Percentiles rank a stretch among this genome's conserved stretches.
Conservation (phyloP, 352 stramenopile species). For the Pythium brachiatum region DNA sequence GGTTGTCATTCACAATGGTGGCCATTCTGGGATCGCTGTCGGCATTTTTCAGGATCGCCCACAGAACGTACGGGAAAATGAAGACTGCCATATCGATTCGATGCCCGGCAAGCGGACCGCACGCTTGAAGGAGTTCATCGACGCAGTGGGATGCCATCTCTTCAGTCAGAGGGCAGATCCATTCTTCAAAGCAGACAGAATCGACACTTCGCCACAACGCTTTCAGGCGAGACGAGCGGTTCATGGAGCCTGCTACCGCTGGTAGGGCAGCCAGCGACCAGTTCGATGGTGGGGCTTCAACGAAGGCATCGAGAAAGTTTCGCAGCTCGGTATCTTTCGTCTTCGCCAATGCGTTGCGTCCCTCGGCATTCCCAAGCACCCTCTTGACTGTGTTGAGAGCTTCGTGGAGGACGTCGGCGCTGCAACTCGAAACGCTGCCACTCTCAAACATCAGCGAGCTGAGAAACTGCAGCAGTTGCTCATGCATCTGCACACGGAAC, state of each 20-base stretch:
- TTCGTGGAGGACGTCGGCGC: constrained; percentile 41
- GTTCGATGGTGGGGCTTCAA: constrained; percentile 43
- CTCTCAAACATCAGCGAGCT: constrained; percentile 69
- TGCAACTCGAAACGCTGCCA: neutral
- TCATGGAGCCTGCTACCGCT: neutral
- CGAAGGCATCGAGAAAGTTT: constrained; percentile 53
- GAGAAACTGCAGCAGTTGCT: constrained; percentile 53
- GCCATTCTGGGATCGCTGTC: constrained; percentile 15
- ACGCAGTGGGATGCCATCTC: constrained; percentile 34
- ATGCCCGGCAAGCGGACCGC: constrained; percentile 35
- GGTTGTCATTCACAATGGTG: constrained; percentile 38
- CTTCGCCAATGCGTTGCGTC: constrained; percentile 32
- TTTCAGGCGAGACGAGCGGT: neutral
- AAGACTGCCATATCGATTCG: constrained; percentile 67
- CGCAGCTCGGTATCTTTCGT: constrained; percentile 66
- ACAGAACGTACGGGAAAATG: constrained; percentile 71
- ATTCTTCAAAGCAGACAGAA: constrained; percentile 44
- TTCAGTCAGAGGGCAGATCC: constrained; percentile 54
- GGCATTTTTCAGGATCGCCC: constrained; percentile 26
- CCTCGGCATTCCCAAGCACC: constrained; percentile 44
- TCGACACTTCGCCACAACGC: constrained; percentile 37
- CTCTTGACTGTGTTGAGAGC: constrained; percentile 45
- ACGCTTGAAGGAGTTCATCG: constrained; percentile 56
- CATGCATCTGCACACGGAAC: constrained; percentile 56
- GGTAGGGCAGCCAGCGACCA: constrained; percentile 42